Conservation (phyloP, 768 basidiomycete species). For the Cystobasidium onofrii region DNA sequence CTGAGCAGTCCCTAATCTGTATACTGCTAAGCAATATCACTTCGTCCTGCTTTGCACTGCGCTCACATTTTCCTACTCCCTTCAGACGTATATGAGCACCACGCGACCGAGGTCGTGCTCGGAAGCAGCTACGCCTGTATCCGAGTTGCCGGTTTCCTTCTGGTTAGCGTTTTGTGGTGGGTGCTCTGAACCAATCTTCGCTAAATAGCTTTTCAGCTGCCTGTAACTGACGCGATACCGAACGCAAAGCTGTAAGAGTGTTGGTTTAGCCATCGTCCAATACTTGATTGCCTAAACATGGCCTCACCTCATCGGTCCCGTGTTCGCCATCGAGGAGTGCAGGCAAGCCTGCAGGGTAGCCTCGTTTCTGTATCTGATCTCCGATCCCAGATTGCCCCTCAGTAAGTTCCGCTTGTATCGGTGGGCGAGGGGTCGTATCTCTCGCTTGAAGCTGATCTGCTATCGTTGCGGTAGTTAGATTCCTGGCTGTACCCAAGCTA, state of each 20-base stretch:
- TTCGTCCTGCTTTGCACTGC: background rate
- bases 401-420: background rate
- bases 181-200: slow-evolving; percentile 7
- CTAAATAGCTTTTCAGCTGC: background rate
- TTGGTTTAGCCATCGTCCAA: background rate
- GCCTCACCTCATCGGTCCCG: slow-evolving; percentile 82
- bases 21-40: background rate
- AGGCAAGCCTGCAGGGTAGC: slow-evolving; percentile 55
- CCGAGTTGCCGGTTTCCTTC: background rate
- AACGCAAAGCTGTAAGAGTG: slow-evolving; percentile 5
- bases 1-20: background rate
- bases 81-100: slow-evolving; percentile 10
- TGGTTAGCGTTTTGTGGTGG: background rate
- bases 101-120: slow-evolving; percentile 12
- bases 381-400: background rate
- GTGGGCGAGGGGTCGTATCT: slow-evolving; percentile 30
- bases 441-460: slow-evolving; percentile 36
- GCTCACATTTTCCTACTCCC: background rate
- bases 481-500: background rate
- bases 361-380: slow-evolving; percentile 36
- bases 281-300: background rate
- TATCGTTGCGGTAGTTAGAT: background rate
- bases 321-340: slow-evolving; percentile 75
- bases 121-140: background rate
- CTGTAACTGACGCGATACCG: slow-evolving; percentile 23